Evolutionary conservation across 768 basidiomycete genomes (phyloP), one percentile per base, ranked within the genome.

Genomic region (Gymnopilus junonius): DNA sequence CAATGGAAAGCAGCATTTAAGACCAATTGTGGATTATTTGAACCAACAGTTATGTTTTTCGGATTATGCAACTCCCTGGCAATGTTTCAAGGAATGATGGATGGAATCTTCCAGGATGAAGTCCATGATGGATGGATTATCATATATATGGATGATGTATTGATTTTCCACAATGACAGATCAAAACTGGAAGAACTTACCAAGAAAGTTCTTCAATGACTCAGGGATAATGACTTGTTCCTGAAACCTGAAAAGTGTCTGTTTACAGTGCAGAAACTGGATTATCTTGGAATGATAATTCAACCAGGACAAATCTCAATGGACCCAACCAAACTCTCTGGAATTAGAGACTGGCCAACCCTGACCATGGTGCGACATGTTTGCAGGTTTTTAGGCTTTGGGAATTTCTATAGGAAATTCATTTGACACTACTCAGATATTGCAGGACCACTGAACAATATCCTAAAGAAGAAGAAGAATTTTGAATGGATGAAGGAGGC

Each of bases 1-100:
- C 67, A 80, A 68, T 78, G 74, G 74, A 83, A 83, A 64, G 81
- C 78, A 0, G 77, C 80, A 0, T 84, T 85, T 69, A 58, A 58
- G 1, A 79, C 75, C 0, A 67, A 73, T 10, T 62, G 59, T 12
- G 81, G 81, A 1, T 58, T 74, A 1, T 82, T 73, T 53, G 72
- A 81, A 69, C 76, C 70, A 1, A 60, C 65, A 0, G 78, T 82
- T 4, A 80, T 82, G 77, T 79, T 77, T 34, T 77, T 77, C 37
- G 74, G 75, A 8, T 23, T 77, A 1, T 71, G 66, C 23, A 81
- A 83, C 54, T 72, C 69, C 4, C 73, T 73, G 0, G 74, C 76
- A 2, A 74, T 75, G 0, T 81, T 80, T 66, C 73, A 84, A 20
- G 40, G 72, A 0, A 73, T 83, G 8, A 76, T 66, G 68, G 46